Evolutionary conservation across 768 basidiomycete species (phyloP), one percentile per base, ranked within the genome.

Genomic region (Tremella yokohamensis): DNA sequence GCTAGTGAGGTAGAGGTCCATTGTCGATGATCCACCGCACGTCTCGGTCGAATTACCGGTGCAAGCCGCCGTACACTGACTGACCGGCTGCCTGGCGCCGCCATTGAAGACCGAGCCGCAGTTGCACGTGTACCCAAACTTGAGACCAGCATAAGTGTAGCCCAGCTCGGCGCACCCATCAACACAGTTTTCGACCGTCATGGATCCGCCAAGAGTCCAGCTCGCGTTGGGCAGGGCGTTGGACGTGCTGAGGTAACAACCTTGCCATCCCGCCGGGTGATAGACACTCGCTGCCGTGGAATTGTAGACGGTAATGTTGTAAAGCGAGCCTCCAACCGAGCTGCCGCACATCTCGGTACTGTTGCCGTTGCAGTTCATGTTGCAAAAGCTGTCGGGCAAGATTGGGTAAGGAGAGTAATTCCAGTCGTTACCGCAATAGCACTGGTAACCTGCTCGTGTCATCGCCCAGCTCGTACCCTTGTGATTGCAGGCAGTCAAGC

Each of bases 361-460:
- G 60, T 73, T 68, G 40, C 71, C 71, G 52, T 63, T 57, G 54
- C 74, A 75, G 4, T 25, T 37, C 16, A 60, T 37, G n/a, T 60
- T 63, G 45, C 74, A 75, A 51, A 57, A 60, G 12, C 40, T 54
- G 22, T 55, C 49, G 12, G 66, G 66, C 13, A 69, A 56, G 25
- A 62, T 63, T 4, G 51, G 39, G 15, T 70, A 68, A 16, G 63
- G 20, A 15, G 58, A 61, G 29, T 58, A 40, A 8, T 60, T 56
- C 40, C 40, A 65, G 49, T 60, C 57, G 38, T 49, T 60, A 44
- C 71, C 74, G 40, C 74, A 75, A 15, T 59, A 60, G 50, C 74
- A 75, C n/a, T 49, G 56, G 25, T 56, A 57, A 18, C 61, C 63
- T 19, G 34, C 47, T 20, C 55, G 57, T 39, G 74, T 72, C 25